These are phyloP conservation scores for Lotus japonicus DNA, from an alignment of 306 rosid species.

Conservation along the genomic window DNA sequence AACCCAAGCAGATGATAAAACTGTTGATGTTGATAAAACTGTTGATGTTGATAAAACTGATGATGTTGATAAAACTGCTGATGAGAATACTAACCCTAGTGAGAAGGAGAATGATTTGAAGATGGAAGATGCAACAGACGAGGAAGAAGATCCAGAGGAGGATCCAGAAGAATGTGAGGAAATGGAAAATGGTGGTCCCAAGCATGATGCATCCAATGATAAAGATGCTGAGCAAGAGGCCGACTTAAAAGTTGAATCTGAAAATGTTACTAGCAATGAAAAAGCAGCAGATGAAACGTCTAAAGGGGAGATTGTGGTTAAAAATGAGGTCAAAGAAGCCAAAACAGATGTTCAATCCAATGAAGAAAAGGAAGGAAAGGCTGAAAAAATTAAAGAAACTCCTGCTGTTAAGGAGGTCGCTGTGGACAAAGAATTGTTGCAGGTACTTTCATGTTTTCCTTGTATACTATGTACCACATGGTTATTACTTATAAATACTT, in stretches of 20 bases:
- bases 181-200: constrained; percentile 56
- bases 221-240: constrained; percentile 38
- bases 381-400: constrained; percentile 41
- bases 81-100: constrained; percentile 32
- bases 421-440: constrained; percentile 72
- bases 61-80: constrained; percentile 33
- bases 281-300: constrained; percentile 37
- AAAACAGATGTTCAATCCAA: constrained; percentile 27
- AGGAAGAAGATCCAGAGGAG: constrained; percentile 75
- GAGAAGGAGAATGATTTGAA: constrained; percentile 44
- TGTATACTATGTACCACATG: neutral
- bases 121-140: constrained; percentile 64
- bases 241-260: constrained; percentile 30
- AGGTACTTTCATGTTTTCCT: constrained; percentile 39
- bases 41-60: constrained; percentile 42
- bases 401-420: constrained; percentile 39
- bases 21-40: too few relatives aligned
- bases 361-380: constrained; percentile 43
- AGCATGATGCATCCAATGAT: constrained; percentile 33
- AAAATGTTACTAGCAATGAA: constrained; percentile 26
- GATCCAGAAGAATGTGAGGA: constrained; percentile 88
- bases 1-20: constrained; percentile 37
- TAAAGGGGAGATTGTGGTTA: constrained; percentile 32
- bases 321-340: constrained; percentile 36
- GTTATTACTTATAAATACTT: neutral